Conservation (phyloP, 1,284 basidiomycete species). For the Ceratobasidium sp. region DNA sequence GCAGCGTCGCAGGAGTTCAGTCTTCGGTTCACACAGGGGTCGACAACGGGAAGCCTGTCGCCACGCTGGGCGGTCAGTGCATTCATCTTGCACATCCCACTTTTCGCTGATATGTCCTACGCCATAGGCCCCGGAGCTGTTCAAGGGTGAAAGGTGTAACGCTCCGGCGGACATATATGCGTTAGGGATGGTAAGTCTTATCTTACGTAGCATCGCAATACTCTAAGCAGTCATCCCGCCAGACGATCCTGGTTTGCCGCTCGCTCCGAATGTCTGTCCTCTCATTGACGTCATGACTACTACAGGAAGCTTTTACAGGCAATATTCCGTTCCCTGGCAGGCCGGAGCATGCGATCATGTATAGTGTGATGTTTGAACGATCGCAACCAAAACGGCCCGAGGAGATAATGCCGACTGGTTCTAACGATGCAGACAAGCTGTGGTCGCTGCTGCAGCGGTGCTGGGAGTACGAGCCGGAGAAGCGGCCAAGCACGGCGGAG, state of each 20-base stretch:
- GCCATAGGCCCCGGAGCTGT: slow-evolving; percentile 9
- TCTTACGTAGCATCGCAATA: too few relatives aligned
- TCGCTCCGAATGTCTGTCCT: neutral
- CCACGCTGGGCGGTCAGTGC: neutral
- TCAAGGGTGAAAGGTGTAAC: neutral
- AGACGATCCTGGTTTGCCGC: slow-evolving; percentile 9
- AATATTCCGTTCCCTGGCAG: neutral
- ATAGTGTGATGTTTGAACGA: neutral
- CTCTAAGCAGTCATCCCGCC: too few relatives aligned
- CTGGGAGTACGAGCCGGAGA: neutral
- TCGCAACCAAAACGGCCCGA: neutral
- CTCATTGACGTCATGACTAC: neutral
- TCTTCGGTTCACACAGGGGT: neutral
- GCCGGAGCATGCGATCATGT: too few relatives aligned
- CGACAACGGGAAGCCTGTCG: neutral
- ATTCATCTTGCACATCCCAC: too few relatives aligned
- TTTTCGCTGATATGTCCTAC: neutral
- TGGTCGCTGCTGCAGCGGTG: slow-evolving; percentile 1
- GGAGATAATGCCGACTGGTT: neutral
- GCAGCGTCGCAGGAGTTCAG: neutral
- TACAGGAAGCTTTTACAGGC: neutral
- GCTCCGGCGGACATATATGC: neutral
- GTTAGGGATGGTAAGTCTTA: slow-evolving; percentile 1
- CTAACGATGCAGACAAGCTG: neutral
- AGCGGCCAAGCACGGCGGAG: neutral